phyloP scores from a whole-genome alignment of 371 early-diverging fungal species.

The Ordospora colligata region DNA sequence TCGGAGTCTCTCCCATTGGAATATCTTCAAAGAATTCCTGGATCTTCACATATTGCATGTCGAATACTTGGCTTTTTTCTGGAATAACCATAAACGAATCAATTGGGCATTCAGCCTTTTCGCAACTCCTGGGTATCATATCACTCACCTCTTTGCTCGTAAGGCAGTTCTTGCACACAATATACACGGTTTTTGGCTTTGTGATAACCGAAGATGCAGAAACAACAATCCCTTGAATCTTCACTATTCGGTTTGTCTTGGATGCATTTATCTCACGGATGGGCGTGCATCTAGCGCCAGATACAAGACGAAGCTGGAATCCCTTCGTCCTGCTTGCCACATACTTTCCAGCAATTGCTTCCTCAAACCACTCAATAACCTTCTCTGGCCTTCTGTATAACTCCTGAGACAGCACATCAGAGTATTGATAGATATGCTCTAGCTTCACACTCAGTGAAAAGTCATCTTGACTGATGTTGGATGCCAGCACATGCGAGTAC shows the following conservation, averaged over 20 bases:
- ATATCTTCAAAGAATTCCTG: slow-evolving; percentile 94
- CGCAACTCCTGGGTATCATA: slow-evolving; percentile 62
- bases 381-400: slow-evolving; percentile 28
- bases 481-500: slow-evolving; percentile 28
- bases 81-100: slow-evolving; percentile 88
- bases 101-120: slow-evolving; percentile 61
- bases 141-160: slow-evolving; percentile 64
- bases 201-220: slow-evolving; percentile 68
- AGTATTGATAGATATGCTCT: slow-evolving; percentile 41
- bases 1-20: slow-evolving; percentile 92
- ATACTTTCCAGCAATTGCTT: neutral
- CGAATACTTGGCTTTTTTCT: slow-evolving; percentile 86
- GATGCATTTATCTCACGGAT: slow-evolving; percentile 65
- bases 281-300: neutral
- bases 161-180: slow-evolving; percentile 59
- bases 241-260: slow-evolving; percentile 79
- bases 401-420: neutral
- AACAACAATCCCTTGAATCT: slow-evolving; percentile 88
- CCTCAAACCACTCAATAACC: slow-evolving; percentile 36
- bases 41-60: slow-evolving; percentile 88
- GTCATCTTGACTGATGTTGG: slow-evolving; percentile 28
- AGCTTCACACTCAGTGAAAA: slow-evolving; percentile 32
- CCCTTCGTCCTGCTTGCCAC: neutral
- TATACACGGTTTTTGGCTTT: slow-evolving; percentile 54
- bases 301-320: slow-evolving; percentile 44